Percentiles rank a stretch among this genome's conserved stretches.
Evolutionary conservation across 148 eudicot species (phyloP).

Genomic region (Vaccinium corymbosum): DNA sequence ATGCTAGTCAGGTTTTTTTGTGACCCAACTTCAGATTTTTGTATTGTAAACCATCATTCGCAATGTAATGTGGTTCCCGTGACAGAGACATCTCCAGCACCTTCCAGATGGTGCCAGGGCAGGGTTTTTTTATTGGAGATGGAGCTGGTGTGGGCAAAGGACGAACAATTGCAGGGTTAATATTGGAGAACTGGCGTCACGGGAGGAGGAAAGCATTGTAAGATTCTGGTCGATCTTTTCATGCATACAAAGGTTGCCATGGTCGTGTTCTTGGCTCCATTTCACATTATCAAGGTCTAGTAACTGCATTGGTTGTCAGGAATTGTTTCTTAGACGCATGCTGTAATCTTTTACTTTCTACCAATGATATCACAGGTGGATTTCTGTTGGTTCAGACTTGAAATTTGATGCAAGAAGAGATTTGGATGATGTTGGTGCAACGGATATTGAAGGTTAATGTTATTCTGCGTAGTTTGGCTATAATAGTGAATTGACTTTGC

Average conservation of each 20-base stretch:
- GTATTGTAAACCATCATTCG: slow-evolving; percentile 43
- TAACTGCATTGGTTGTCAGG: slow-evolving; percentile 5
- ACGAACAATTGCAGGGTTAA: slow-evolving; percentile 94
- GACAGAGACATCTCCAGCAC: slow-evolving; percentile 80
- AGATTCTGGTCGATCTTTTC: slow-evolving; percentile 29
- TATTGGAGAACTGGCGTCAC: slow-evolving; percentile 97
- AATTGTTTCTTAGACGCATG: neutral
- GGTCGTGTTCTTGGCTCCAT: neutral
- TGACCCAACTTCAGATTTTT: slow-evolving; percentile 2
- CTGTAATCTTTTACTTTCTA: slow-evolving; percentile 21
- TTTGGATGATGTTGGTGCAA: slow-evolving; percentile 88
- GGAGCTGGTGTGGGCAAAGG: slow-evolving; percentile 99
- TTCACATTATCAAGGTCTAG: neutral
- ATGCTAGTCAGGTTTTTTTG: slow-evolving; percentile 84
- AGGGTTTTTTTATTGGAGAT: slow-evolving; percentile 96
- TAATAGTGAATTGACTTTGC: neutral
- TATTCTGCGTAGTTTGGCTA: neutral
- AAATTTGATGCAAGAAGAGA: slow-evolving; percentile 87
- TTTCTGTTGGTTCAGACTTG: slow-evolving; percentile 90
- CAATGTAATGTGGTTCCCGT: slow-evolving; percentile 16
- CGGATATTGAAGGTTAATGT: slow-evolving; percentile 58
- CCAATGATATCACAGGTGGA: slow-evolving; percentile 57
- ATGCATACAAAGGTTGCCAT: neutral
- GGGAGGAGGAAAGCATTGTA: slow-evolving; percentile 90
- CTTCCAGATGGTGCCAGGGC: slow-evolving; percentile 58